Conservation (phyloP, 192 early-diverging fungal genomes). For the Podila minutissima region DNA sequence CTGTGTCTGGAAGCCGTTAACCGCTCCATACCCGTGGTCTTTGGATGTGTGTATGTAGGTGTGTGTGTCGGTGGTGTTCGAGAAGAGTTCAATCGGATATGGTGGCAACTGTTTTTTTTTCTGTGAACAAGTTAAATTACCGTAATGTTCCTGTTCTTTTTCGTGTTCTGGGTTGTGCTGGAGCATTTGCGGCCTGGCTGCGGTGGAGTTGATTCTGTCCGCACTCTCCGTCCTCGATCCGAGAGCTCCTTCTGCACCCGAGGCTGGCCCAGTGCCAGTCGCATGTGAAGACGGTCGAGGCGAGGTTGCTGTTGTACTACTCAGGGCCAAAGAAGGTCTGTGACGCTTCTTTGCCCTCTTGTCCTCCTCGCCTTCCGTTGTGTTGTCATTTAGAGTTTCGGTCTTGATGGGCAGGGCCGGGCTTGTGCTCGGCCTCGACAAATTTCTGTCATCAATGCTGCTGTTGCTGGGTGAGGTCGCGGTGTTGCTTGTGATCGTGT, state of each 20-base stretch:
- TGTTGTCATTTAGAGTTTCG: slow-evolving; percentile 5
- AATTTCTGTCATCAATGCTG: not conserved
- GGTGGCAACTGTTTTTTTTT: no score
- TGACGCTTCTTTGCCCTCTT: not conserved
- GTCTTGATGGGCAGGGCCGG: slow-evolving; percentile 10
- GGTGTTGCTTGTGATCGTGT: not conserved
- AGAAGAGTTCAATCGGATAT: no score
- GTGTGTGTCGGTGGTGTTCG: no score
- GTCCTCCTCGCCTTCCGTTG: not conserved
- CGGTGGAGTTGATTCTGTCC: not conserved
- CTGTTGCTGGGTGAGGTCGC: not conserved
- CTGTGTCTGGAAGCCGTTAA: no score
- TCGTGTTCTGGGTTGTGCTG: no score
- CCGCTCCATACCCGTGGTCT: no score
- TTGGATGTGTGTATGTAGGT: no score
- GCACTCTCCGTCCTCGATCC: not conserved
- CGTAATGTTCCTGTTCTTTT: no score
- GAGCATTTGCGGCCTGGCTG: not conserved
- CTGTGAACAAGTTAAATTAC: no score
- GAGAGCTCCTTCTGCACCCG: slow-evolving; percentile 2
- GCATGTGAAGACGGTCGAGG: slow-evolving; percentile 4
- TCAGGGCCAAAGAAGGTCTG: not conserved
- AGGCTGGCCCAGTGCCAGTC: not conserved
- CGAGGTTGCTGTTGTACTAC: not conserved
- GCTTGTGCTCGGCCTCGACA: not conserved